Conservation (phyloP, 2,329 filamentous ascomycete species). For the Fusarium verticillioides region DNA sequence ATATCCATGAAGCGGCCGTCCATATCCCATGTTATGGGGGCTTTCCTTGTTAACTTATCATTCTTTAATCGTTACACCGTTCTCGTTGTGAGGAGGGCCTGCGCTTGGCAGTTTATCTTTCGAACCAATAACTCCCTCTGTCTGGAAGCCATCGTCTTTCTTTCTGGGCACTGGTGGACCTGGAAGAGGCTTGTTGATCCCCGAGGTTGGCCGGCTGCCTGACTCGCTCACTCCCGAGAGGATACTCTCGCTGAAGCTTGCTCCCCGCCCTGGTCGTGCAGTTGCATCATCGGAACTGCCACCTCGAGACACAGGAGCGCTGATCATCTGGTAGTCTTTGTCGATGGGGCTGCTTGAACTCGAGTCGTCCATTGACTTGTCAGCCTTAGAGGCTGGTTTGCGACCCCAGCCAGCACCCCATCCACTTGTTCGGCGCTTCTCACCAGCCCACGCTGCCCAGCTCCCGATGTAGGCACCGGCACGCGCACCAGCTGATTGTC, state of each 20-base stretch:
- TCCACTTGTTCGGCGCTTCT: constrained; percentile 74
- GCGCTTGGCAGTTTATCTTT: constrained; percentile 28
- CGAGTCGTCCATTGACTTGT: constrained; percentile 47
- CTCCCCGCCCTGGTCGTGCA: constrained; percentile 51
- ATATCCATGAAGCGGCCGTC: constrained; percentile 15
- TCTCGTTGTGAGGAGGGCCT: constrained; percentile 9
- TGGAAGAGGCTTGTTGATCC: constrained; percentile 20
- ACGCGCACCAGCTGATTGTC: constrained; percentile 62
- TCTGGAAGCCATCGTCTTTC: constrained; percentile 43
- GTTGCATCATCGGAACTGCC: constrained; percentile 45
- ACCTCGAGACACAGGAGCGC: constrained; percentile 44
- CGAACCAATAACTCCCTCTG: constrained; percentile 42
- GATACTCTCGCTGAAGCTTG: constrained; percentile 59
- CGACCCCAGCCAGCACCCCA: constrained; percentile 57
- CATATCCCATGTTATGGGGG: not conserved
- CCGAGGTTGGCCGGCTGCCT: constrained; percentile 39
- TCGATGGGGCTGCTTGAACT: constrained; percentile 52
- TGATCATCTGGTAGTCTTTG: constrained; percentile 52
- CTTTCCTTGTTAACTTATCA: constrained; percentile 5
- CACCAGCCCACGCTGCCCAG: constrained; percentile 77
- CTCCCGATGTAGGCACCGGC: constrained; percentile 74
- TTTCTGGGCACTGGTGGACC: constrained; percentile 25
- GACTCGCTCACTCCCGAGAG: constrained; percentile 53
- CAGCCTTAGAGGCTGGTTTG: constrained; percentile 47
- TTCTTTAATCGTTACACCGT: constrained; percentile 17